These are phyloP conservation scores for Earliella scabrosa DNA, from an alignment of 1,284 basidiomycete genomes.

Conservation along the genomic window DNA sequence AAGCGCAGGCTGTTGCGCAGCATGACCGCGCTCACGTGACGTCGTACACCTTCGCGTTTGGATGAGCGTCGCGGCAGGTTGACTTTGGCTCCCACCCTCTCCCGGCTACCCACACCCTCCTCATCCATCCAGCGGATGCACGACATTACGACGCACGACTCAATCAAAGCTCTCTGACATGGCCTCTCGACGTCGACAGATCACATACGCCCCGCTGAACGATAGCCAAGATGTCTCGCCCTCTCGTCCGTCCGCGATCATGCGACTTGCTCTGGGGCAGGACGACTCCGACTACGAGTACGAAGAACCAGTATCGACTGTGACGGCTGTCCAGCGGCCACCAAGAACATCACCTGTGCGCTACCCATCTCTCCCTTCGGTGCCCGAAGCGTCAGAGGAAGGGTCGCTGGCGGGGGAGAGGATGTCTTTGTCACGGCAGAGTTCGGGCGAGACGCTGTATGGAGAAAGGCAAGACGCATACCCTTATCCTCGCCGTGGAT, in stretches of 20 bases:
- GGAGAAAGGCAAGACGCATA: conserved; percentile 14
- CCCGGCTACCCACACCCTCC: not conserved
- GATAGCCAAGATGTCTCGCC: conserved; percentile 16
- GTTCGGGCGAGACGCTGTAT: conserved; percentile 26
- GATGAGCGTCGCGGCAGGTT: not conserved
- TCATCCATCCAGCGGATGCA: too few relatives aligned
- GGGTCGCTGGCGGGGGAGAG: conserved; percentile 22
- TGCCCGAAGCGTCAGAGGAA: conserved; percentile 29
- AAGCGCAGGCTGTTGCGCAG: not conserved
- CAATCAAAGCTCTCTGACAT: too few relatives aligned
- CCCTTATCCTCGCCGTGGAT: conserved; percentile 2
- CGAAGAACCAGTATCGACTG: conserved; percentile 21
- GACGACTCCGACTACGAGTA: conserved; percentile 17
- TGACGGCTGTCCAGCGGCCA: conserved; percentile 22
- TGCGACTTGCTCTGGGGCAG: conserved; percentile 28
- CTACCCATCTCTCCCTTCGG: conserved; percentile 27
- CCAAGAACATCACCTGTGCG: conserved; percentile 23
- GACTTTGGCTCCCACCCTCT: not conserved
- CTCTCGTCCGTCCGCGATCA: conserved; percentile 17
- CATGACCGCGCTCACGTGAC: not conserved
- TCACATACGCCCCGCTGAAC: conserved; percentile 21
- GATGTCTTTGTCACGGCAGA: conserved; percentile 26
- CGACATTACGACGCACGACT: too few relatives aligned
- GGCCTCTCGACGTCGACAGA: conserved; percentile 20
- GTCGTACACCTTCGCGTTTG: not conserved